These are phyloP conservation scores for Fraxinus nigra DNA, from an alignment of 305 asterid genomes.

Conservation along the genomic window DNA sequence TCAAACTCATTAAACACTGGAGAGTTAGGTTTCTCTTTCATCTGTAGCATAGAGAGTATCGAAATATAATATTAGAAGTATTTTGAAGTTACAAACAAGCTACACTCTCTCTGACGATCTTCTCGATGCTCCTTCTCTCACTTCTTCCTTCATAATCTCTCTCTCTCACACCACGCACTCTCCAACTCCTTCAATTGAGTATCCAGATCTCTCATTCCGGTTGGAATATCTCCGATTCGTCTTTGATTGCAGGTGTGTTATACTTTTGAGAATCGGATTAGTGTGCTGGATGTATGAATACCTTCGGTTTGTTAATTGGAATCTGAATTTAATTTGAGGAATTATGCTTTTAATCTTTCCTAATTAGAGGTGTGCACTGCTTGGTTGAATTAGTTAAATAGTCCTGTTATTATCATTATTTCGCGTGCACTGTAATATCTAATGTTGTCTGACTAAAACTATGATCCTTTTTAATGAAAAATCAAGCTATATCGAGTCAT, in stretches of 20 bases:
- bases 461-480: not conserved
- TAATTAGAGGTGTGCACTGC: not conserved
- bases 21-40: slow-evolving; percentile 4
- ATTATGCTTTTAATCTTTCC: slow-evolving; percentile 10
- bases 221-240: not conserved
- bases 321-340: not conserved
- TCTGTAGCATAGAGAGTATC: slow-evolving; percentile 33
- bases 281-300: slow-evolving; percentile 18
- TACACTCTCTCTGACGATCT: slow-evolving; percentile 30
- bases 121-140: slow-evolving; percentile 23
- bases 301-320: slow-evolving; percentile 16
- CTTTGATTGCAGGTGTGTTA: not conserved
- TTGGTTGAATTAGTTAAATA: slow-evolving; percentile 7
- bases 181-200: slow-evolving; percentile 6
- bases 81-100: slow-evolving; percentile 10
- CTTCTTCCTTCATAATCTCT: slow-evolving; percentile 16
- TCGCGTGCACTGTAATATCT: not conserved
- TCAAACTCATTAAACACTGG: not conserved
- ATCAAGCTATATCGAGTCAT: not conserved
- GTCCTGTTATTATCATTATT: not conserved
- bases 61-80: slow-evolving; percentile 25
- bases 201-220: slow-evolving; percentile 11
- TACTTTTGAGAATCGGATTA: slow-evolving; percentile 9
- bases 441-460: not conserved
- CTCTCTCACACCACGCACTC: not conserved